Evolutionary conservation across 1,284 basidiomycete species (phyloP), one percentile per base, ranked within the genome.

Genomic region (Mycosarcoma mackinlayi): DNA sequence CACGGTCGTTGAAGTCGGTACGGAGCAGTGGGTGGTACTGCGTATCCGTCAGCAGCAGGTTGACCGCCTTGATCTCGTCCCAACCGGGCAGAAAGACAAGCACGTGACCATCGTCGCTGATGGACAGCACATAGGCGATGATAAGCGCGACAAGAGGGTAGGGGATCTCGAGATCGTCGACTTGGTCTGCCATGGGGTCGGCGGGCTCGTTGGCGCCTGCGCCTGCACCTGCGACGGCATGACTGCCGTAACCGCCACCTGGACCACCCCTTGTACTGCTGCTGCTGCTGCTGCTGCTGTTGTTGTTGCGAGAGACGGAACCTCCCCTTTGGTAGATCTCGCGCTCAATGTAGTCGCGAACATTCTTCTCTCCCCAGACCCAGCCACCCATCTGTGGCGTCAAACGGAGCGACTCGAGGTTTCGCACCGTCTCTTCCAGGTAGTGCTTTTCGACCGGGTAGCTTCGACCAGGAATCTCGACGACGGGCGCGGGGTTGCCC

Each of bases 11-110:
- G 34, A 81, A 76, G 40, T 75, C 56, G 44, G 78, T 54, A 39
- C 72, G 75, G 19, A 79, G 62, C 14, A 89, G 85, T 3, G 88
- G 87, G 34, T 77, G 83, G 16, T 82, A 77, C 6, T 81, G 70
- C 2, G 72, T 69, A 27, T 88, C 86, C 49, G 86, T 80, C 14
- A 97, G 85, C 35, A 88, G 85, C 60, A 88, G 88, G 72, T 93
- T 89, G 25, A 93, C 88, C n/a, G 87, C 85, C 69, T 88, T 88
- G 64, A 98, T 97, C 80, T 97, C 94, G 44, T 96, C 93, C 91
- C 91, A 93, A 11, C 92, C 92, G 11, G 93, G 91, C 24, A 94
- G 83, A 85, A 97, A 97, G 25, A 95, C 92, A 39, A 96, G 87
- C 34, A 95, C 91, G 78, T 97, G 93, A 1, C 94, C 94, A 30